Evolutionary conservation across 148 eudicot species (phyloP), one percentile per base, ranked within the genome.

Genomic region (Dysphania ambrosioides): DNA sequence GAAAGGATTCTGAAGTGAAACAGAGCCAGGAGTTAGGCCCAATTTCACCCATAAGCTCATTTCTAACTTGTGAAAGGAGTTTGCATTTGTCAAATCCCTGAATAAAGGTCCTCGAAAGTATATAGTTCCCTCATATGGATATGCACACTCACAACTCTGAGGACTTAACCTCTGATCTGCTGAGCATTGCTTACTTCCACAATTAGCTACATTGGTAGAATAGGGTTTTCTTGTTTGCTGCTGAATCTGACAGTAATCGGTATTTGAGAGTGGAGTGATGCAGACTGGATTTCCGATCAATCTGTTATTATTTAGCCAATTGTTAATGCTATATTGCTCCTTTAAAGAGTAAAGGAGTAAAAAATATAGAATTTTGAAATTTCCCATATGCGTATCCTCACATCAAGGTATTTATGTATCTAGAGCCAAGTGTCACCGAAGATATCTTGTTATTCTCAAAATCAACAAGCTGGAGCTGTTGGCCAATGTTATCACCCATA

Each of bases 211-310:
- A 79, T 90, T 94, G 11, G 98, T 94, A 7, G 97, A 90, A 75
- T 94, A 94, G 38, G 97, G 85, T 65, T 75, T 85, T 47, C 75
- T 70, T 44, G 76, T 77, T 70, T 85, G 83, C 40, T 79, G 90
- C 77, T 82, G 85, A 67, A 79, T 70, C 61, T 79, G 90, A 73
- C 98, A 94, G 79, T 87, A 89, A 30, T 68, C 82, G 11, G 91
- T 85, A 61, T 76, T 80, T 2, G 86, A 80, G 2, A 82, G 84
- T 56, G 83, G 79, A 40, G 75, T 75, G 9, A 75, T 38, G 83
- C 98, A 94, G 51, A 87, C 91, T 4, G 98, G 98, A 57, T 94
- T 94, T 19, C 91, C 95, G 38, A 83, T 77, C 81, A 94, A 83
- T 78, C 98, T 94, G 89, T 59, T 61, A 58, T 12, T 36, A 78